These are phyloP conservation scores for Penicillium polonicum DNA, from an alignment of 2,329 filamentous ascomycete species.

Conservation along the genomic window DNA sequence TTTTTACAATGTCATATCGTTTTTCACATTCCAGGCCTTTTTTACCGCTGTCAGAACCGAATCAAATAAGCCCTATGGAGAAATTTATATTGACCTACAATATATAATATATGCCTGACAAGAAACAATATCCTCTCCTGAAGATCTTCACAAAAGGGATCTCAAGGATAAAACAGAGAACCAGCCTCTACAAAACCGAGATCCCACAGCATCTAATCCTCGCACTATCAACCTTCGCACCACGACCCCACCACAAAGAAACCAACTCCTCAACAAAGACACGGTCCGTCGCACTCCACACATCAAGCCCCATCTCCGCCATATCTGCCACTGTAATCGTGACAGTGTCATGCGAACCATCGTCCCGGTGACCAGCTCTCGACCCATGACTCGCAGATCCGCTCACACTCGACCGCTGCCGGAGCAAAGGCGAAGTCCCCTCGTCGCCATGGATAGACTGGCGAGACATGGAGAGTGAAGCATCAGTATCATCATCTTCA, in stretches of 20 bases:
- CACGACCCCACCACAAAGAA: constrained; percentile 47
- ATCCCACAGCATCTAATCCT: constrained; percentile 51
- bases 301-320: constrained; percentile 50
- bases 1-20: too few species aligned
- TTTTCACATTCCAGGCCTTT: too few species aligned
- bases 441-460: constrained; percentile 31
- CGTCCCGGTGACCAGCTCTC: neutral
- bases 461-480: constrained; percentile 25
- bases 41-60: too few species aligned
- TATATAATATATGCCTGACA: neutral
- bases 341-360: constrained; percentile 28
- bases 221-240: constrained; percentile 44
- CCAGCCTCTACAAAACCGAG: constrained; percentile 39
- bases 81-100: neutral
- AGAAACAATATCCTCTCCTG: neutral
- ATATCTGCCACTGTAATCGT: constrained; percentile 47
- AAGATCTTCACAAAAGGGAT: neutral
- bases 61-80: neutral
- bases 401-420: constrained; percentile 15
- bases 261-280: constrained; percentile 48
- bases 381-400: constrained; percentile 1
- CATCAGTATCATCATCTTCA: constrained; percentile 25
- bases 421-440: constrained; percentile 28
- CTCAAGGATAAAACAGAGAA: neutral
- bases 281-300: constrained; percentile 49